Conservation (phyloP, 768 basidiomycete genomes). For the Boletus subcaerulescens region DNA sequence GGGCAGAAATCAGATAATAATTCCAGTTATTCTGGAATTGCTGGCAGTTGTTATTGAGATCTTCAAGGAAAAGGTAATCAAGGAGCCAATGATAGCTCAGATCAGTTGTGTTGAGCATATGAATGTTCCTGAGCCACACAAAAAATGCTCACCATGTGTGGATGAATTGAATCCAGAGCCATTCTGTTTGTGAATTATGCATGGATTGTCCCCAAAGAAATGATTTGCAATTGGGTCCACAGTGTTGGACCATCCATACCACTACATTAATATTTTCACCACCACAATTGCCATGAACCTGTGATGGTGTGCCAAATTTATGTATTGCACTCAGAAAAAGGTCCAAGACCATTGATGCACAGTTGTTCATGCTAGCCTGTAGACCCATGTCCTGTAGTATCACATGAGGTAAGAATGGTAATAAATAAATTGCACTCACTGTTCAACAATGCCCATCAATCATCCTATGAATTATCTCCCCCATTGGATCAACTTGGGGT, state of each 20-base stretch:
- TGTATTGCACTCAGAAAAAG: conserved; percentile 18
- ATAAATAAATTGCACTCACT: conserved; percentile 12
- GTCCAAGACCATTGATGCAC: conserved; percentile 20
- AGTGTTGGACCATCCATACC: conserved; percentile 24
- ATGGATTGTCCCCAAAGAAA: conserved; percentile 38
- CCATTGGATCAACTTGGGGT: conserved; percentile 27
- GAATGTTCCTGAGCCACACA: conserved; percentile 29
- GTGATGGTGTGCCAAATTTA: conserved; percentile 20
- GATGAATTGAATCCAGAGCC: conserved; percentile 41
- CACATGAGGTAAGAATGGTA: not conserved
- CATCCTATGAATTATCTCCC: conserved; percentile 23
- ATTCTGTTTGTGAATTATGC: conserved; percentile 42
- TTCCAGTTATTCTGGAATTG: conserved; percentile 40
- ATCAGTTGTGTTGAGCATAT: conserved; percentile 32
- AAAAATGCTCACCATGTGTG: conserved; percentile 44
- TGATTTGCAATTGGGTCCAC: conserved; percentile 19
- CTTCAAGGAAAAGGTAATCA: conserved; percentile 38
- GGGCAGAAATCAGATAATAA: conserved; percentile 28
- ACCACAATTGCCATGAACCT: conserved; percentile 27
- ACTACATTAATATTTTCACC: conserved; percentile 31
- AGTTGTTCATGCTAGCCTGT: conserved; percentile 26
- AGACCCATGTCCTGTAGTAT: conserved; percentile 17
- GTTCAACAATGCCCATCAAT: conserved; percentile 30
- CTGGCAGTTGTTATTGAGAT: conserved; percentile 32
- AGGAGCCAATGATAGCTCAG: conserved; percentile 43